phyloP scores from a whole-genome alignment of 331 rosid species.

The Stylosanthes scabra region DNA sequence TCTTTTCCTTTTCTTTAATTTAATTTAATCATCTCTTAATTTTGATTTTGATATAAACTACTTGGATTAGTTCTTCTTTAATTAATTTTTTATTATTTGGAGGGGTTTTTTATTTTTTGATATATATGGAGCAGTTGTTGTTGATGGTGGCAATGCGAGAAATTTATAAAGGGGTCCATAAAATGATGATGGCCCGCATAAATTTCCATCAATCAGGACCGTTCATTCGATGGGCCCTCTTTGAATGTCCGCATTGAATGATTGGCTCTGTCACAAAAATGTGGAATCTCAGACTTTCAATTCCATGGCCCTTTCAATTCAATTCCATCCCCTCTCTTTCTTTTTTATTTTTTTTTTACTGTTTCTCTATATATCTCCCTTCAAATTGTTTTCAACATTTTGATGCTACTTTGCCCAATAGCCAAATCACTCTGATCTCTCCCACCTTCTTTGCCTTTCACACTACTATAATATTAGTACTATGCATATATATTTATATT shows the following conservation, averaged over 20 bases:
- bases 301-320: constrained; percentile 24
- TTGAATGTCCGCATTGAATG: constrained; percentile 53
- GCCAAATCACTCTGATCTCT: not conserved
- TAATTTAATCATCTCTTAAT: not conserved
- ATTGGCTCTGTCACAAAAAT: constrained; percentile 62
- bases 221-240: constrained; percentile 52
- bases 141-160: too few relatives aligned
- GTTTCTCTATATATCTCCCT: not conserved
- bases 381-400: not conserved
- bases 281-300: constrained; percentile 37
- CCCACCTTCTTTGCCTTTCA: not conserved
- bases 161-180: too few relatives aligned
- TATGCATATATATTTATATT: not conserved
- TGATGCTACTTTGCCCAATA: not conserved
- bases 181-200: constrained; percentile 49
- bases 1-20: constrained; percentile 13
- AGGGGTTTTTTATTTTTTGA: too few relatives aligned
- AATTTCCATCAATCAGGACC: constrained; percentile 56
- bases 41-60: too few relatives aligned
- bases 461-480: not conserved
- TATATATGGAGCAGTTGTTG: constrained; percentile 51
- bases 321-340: not conserved
- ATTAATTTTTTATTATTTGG: too few relatives aligned
- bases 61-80: too few relatives aligned
- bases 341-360: not conserved